Evolutionary conservation across 306 rosid genomes (phyloP).

Genomic region (Casuarina glauca): DNA sequence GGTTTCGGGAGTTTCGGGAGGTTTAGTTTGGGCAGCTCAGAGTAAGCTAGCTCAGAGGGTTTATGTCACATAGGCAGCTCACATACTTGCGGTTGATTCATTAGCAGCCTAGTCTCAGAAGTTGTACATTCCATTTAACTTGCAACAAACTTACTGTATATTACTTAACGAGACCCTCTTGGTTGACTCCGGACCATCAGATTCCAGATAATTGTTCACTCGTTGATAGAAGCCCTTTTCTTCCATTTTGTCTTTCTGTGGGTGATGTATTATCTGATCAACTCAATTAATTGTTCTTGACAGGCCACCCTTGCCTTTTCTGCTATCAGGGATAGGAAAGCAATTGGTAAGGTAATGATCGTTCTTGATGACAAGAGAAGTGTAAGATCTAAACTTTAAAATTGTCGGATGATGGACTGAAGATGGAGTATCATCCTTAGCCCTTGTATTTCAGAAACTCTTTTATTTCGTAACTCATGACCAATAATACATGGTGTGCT

Average conservation of each 20-base stretch:
- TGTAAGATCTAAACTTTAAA: constrained; percentile 63
- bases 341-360: constrained; percentile 83
- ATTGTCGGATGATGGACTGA: constrained; percentile 25
- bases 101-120: background rate
- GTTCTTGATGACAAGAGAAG: constrained; percentile 52
- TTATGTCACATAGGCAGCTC: background rate
- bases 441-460: background rate
- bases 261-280: constrained; percentile 16
- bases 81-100: background rate
- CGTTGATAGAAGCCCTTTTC: background rate
- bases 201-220: background rate
- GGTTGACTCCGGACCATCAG: background rate
- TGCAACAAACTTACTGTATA: background rate
- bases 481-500: background rate
- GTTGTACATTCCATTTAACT: background rate
- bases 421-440: background rate
- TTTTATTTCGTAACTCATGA: background rate
- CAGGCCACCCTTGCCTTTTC: constrained; percentile 89
- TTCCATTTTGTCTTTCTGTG: background rate
- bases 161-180: background rate
- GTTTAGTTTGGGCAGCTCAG: background rate
- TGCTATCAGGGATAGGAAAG: constrained; percentile 84
- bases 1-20: background rate
- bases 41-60: background rate
- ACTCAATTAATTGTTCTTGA: constrained; percentile 29